Evolutionary conservation across 129 eudicot genomes (phyloP), one percentile per base, ranked within the genome.

Genomic region (Silybum marianum): DNA sequence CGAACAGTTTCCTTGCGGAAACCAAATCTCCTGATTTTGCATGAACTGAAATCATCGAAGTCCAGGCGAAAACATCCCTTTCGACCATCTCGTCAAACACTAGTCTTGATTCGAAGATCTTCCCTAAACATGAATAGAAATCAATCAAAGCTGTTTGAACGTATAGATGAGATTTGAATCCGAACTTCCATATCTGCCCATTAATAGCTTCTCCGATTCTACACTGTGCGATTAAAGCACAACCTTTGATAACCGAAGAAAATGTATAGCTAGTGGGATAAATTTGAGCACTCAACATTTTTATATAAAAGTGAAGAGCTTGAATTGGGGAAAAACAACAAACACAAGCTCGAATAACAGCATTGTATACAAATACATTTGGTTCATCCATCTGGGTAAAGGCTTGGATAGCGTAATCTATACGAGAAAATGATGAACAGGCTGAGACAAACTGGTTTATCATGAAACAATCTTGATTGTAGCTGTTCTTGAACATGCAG

Each of bases 81-180:
- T 84, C 88, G 18, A 81, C 75, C 93, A 93, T 88, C 80, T 88
- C 90, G 78, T 91, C 93, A 78, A 93, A 94, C 84, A 94, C 91
- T 39, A 76, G 81, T 42, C 89, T 78, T 11, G 96, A 66, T 24
- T 87, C 87, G 22, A 18, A 74, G 80, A 84, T 12, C 75, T 80
- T 85, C 19, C 87, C 89, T 22, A 89, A 78, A 80, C 88, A 73
- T 3, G 93, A 89, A 75, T 94, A 94, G 44, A 84, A 94, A 86
- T 94, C 97, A 72, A 92, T 84, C 83, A 92, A 81, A 4, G 93
- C 86, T 60, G 97, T 94, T 72, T 86, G 95, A 80, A 94, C 89
- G 83, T 77, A 89, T 14, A 89, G 81, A 75, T 89, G 88, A 42
- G 85, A 73, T 6, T 67, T 86, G 69, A 90, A 89, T 73, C 98